Base-by-base conservation (phyloP, 169 alveolate species). In the Prorocentrum cordatum region DNA sequence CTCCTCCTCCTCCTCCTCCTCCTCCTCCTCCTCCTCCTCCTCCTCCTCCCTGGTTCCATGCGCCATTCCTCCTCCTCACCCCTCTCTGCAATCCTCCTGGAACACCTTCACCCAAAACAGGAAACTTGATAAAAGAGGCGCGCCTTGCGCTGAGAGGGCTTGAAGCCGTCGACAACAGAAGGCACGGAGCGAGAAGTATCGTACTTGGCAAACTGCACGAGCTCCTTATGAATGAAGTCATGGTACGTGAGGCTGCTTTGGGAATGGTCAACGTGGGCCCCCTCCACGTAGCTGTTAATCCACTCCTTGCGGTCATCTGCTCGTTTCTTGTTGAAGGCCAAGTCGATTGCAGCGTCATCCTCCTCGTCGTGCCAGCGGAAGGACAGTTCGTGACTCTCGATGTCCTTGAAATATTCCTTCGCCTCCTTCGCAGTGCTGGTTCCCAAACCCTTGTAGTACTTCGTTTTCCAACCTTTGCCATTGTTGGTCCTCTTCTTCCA, bases 351-450 rank as follows among this genome's bases (percentile, higher is more conserved):
- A n/a, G 9, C 54, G 26, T 80, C 90, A 35, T 80, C 90, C 16
- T 67, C 45, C 16, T 47, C 45, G 24, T 35, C 36, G 22, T 67
- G n/a, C 92, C 92, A 92, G n/a, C 93, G 93, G 93, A 98, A 98
- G 47, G 93, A 95, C 50, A 98, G 95, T 62, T 94, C 94, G 93
- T 98, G 99, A 58, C 94, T 92, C 38, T 94, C 94, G 18, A 98
- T 94, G 86, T 96, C 95, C 5, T 96, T 92, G 94, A 98, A 98
- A 92, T 98, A 98, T 93, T 98, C 99, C 95, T 97, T 97, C 83
- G 99, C 99, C 94, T 98, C 99, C 92, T 96, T 95, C 87, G 96
- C 98, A 24, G 99, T 96, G n/a, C 99, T 97, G 12, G 99, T 98
- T 38, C 99, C 99, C 91, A 98, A 94, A 71, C 99, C 84, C 45